phyloP scores from a whole-genome alignment of 129 eudicot species.

The Pseudognaphalium luteoalbum region DNA sequence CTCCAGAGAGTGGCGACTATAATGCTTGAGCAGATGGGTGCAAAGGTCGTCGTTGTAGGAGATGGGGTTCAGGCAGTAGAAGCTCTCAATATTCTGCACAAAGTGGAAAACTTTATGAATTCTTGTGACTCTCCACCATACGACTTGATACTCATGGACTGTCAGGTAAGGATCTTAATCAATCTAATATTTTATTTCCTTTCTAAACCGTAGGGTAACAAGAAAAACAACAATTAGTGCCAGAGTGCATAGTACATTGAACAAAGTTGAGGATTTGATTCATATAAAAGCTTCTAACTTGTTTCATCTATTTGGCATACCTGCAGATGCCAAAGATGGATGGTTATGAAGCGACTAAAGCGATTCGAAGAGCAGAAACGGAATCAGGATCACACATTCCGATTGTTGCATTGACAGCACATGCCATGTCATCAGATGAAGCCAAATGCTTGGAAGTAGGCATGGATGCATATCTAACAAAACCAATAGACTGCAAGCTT shows the following conservation, averaged over 20 bases:
- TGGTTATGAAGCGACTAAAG: constrained; percentile 95
- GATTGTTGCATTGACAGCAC: constrained; percentile 90
- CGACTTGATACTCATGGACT: constrained; percentile 94
- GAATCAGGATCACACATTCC: constrained; percentile 65
- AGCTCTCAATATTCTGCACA: constrained; percentile 46
- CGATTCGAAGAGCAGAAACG: constrained; percentile 64
- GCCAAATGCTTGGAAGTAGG: constrained; percentile 94
- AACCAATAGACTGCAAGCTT: constrained; percentile 87
- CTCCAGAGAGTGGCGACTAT: constrained; percentile 96
- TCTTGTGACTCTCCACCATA: constrained; percentile 36
- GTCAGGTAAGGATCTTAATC: constrained; percentile 58
- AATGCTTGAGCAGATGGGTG: constrained; percentile 89
- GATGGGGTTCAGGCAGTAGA: constrained; percentile 91
- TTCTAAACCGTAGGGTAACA: not conserved
- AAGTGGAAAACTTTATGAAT: constrained; percentile 28
- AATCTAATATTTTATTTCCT: not conserved
- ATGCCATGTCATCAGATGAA: constrained; percentile 96
- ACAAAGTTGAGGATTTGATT: too few relatives aligned
- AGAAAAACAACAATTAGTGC: not conserved
- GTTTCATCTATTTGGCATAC: not conserved
- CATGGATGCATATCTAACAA: constrained; percentile 97
- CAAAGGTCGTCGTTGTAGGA: constrained; percentile 70
- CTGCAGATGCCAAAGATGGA: constrained; percentile 99
- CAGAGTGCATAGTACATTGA: not conserved
- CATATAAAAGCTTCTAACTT: constrained; percentile 4